Conservation (phyloP, 2,329 filamentous ascomycete genomes). For the Penicillium sp. region DNA sequence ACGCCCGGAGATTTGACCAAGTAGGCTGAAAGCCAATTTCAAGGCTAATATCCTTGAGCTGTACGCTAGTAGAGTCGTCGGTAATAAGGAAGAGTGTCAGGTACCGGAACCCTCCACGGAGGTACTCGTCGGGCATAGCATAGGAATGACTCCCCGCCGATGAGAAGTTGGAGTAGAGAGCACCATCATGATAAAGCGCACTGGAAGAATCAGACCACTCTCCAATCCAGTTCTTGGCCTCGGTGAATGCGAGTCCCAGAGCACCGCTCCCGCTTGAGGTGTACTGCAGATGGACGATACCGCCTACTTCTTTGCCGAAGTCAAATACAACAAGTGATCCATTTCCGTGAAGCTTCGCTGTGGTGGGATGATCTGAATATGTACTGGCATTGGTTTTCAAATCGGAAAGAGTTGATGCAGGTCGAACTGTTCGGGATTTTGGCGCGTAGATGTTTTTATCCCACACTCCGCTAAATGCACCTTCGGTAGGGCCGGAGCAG, state of each 20-base stretch:
- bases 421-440: slow-evolving; percentile 54
- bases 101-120: slow-evolving; percentile 53
- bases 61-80: slow-evolving; percentile 35
- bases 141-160: slow-evolving; percentile 39
- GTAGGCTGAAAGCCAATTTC: slow-evolving; percentile 56
- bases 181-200: slow-evolving; percentile 50
- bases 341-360: slow-evolving; percentile 46
- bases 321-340: slow-evolving; percentile 61
- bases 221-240: slow-evolving; percentile 55
- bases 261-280: slow-evolving; percentile 43
- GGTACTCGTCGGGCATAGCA: slow-evolving; percentile 42
- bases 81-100: slow-evolving; percentile 46
- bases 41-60: slow-evolving; percentile 44
- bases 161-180: slow-evolving; percentile 43
- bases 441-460: slow-evolving; percentile 63
- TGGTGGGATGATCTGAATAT: slow-evolving; percentile 36
- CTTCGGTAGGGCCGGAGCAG: slow-evolving; percentile 55
- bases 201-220: slow-evolving; percentile 55
- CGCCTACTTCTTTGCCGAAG: slow-evolving; percentile 63
- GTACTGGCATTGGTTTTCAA: slow-evolving; percentile 28
- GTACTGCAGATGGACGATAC: slow-evolving; percentile 59
- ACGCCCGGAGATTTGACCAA: slow-evolving; percentile 57
- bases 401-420: slow-evolving; percentile 49
- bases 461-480: slow-evolving; percentile 63
- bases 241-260: slow-evolving; percentile 54